Percentiles rank a stretch among this genome's conserved stretches.
Evolutionary conservation across 352 stramenopile species (phyloP).

Genomic region (Phytophthora citrophthora): DNA sequence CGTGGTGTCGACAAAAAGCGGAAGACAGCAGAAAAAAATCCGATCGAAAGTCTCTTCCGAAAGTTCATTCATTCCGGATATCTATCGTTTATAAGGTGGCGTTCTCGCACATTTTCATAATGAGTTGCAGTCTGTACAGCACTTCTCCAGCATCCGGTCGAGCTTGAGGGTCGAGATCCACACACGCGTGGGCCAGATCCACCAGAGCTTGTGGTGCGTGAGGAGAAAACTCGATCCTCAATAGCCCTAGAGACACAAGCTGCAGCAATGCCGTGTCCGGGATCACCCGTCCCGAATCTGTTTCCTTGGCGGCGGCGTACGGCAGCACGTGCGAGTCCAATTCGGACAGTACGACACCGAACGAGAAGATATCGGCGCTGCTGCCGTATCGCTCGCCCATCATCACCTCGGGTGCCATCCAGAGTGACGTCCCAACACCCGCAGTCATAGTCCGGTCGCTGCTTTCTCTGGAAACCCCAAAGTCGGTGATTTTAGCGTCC

Average conservation of each 20-base stretch:
- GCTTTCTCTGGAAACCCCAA: conserved; percentile 46
- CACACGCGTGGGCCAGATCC: conserved; percentile 39
- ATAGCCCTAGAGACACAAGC: conserved; percentile 43
- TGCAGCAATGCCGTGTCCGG: conserved; percentile 48
- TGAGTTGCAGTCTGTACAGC: conserved; percentile 46
- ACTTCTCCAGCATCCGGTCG: conserved; percentile 43
- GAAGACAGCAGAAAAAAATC: conserved; percentile 9
- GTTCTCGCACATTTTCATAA: conserved; percentile 40
- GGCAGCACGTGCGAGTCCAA: conserved; percentile 50
- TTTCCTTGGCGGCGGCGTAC: conserved; percentile 28
- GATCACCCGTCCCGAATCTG: conserved; percentile 27
- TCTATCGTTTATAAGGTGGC: conserved; percentile 24
- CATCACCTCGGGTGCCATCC: conserved; percentile 58
- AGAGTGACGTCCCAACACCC: conserved; percentile 42
- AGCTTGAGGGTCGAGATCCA: conserved; percentile 38
- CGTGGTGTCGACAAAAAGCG: conserved; percentile 15
- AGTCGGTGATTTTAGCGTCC: conserved; percentile 56
- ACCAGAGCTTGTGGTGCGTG: conserved; percentile 31
- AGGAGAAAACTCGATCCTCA: conserved; percentile 44
- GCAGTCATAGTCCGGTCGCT: conserved; percentile 45
- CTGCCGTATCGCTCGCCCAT: conserved; percentile 49
- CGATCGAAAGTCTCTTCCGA: conserved; percentile 4
- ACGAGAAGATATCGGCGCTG: conserved; percentile 58
- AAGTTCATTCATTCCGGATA: conserved; percentile 2
- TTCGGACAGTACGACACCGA: conserved; percentile 51